Evolutionary conservation across 2,329 filamentous ascomycete genomes (phyloP).

Genomic region (Ophiostoma piceae): DNA sequence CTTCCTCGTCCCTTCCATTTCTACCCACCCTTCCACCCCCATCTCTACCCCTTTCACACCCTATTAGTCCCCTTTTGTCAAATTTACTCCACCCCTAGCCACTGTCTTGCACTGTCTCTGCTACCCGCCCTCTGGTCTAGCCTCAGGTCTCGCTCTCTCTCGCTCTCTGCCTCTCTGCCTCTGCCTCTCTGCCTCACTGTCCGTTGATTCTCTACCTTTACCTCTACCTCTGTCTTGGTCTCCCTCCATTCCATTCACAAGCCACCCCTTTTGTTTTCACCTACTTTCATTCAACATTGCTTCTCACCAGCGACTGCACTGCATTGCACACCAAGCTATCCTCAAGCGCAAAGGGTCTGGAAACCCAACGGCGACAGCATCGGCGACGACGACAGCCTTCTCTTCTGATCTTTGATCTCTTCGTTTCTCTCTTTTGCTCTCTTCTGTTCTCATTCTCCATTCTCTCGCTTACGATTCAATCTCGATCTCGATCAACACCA

Average conservation of each 20-base stretch:
- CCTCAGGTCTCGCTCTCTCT: slow-evolving; percentile 14
- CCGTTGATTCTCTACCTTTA: background rate
- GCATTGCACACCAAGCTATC: background rate
- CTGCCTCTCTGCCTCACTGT: background rate
- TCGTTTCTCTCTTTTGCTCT: background rate
- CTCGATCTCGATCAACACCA: background rate
- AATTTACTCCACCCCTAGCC: slow-evolving; percentile 23
- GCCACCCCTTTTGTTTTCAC: background rate
- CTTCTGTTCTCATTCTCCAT: background rate
- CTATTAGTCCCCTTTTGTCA: slow-evolving; percentile 18
- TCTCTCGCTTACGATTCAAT: background rate
- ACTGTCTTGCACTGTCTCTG: slow-evolving; percentile 17
- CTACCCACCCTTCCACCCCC: background rate
- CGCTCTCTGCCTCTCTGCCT: background rate
- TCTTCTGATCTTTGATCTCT: background rate
- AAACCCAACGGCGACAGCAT: slow-evolving; percentile 5
- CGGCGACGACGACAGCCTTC: background rate
- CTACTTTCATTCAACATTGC: background rate
- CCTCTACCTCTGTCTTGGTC: background rate
- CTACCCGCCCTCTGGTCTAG: slow-evolving; percentile 7
- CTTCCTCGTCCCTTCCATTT: slow-evolving; percentile 15
- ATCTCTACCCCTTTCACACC: slow-evolving; percentile 15
- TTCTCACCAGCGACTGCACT: background rate
- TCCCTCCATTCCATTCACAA: slow-evolving; percentile 8
- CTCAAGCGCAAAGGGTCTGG: slow-evolving; percentile 4